Evolutionary conservation across 495 filamentous ascomycete species (phyloP).

Genomic region (Neurospora tetraspora): DNA sequence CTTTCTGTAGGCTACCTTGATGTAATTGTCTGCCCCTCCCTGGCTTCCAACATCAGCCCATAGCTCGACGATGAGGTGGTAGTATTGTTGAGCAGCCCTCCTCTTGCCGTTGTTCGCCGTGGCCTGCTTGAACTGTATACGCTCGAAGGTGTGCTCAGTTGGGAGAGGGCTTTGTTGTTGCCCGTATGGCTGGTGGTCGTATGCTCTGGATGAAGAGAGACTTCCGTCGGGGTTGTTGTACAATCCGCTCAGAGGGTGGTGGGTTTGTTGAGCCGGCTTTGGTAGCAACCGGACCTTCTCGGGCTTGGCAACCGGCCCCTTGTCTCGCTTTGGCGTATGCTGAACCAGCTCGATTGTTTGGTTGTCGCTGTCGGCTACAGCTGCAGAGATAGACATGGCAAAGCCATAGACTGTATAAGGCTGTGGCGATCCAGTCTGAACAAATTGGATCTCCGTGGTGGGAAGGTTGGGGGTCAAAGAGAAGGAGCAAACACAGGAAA

Average conservation of each 20-base stretch:
- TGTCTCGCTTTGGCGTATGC: constrained; percentile 92
- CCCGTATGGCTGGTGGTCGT: constrained; percentile 27
- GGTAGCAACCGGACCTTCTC: constrained; percentile 60
- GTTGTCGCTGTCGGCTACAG: constrained; percentile 65
- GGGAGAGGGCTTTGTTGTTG: constrained; percentile 33
- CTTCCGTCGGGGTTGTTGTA: constrained; percentile 24
- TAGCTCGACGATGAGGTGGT: constrained; percentile 84
- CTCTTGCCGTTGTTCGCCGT: constrained; percentile 95
- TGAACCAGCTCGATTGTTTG: constrained; percentile 84
- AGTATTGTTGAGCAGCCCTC: constrained; percentile 86
- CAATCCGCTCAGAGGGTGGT: constrained; percentile 29
- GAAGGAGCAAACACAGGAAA: constrained; percentile 78
- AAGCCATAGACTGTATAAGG: constrained; percentile 52
- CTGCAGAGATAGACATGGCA: constrained; percentile 79
- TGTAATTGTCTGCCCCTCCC: constrained; percentile 38
- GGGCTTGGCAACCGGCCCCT: constrained; percentile 76
- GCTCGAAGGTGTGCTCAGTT: constrained; percentile 67
- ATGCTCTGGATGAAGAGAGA: constrained; percentile 29
- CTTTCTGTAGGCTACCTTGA: constrained; percentile 70
- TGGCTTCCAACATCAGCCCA: constrained; percentile 60
- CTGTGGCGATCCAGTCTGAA: constrained; percentile 24
- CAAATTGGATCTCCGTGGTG: constrained; percentile 30
- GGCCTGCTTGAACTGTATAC: constrained; percentile 93
- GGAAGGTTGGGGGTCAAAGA: constrained; percentile 39
- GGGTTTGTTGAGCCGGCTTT: constrained; percentile 43